A percentile compares a stretch with the other conserved stretches of the same genome.
These are phyloP conservation scores for Bipolaris oryzae DNA, from an alignment of 2,329 filamentous ascomycete genomes.

Conservation along the genomic window DNA sequence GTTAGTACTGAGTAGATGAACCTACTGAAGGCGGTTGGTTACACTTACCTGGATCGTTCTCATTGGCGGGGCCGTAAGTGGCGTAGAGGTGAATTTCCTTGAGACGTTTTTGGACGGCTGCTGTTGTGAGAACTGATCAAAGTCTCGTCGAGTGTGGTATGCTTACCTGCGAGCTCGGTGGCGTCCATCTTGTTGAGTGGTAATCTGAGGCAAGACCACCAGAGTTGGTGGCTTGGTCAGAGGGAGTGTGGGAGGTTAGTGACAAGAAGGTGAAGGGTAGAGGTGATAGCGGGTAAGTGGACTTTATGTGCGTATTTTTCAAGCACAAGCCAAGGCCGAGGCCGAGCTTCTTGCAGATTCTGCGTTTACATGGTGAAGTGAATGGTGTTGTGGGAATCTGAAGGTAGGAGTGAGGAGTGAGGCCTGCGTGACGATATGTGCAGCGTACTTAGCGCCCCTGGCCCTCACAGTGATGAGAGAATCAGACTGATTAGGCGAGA, in stretches of 20 bases:
- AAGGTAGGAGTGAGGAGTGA: slow-evolving; percentile 2
- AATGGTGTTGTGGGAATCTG: neutral
- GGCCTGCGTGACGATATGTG: neutral
- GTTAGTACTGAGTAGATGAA: neutral
- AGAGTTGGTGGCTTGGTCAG: neutral
- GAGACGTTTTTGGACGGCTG: neutral
- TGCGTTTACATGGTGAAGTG: slow-evolving; percentile 3
- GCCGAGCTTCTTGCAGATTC: neutral
- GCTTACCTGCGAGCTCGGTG: neutral
- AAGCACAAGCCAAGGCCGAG: too few species aligned
- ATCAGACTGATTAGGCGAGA: neutral
- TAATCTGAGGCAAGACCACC: neutral
- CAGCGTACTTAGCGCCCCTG: neutral
- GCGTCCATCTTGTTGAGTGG: too few species aligned
- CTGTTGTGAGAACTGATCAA: neutral
- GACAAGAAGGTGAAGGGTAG: neutral
- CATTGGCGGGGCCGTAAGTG: neutral
- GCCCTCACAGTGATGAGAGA: neutral
- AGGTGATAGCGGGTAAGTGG: neutral
- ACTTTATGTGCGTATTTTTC: neutral
- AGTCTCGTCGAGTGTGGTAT: neutral
- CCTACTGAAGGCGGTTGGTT: neutral
- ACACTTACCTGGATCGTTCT: neutral
- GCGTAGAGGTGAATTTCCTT: neutral
- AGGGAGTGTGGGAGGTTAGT: neutral